Evolutionary conservation across 2,329 filamentous ascomycete species (phyloP), one percentile per base, ranked within the genome.

Genomic region (Sporothrix curviconia): DNA sequence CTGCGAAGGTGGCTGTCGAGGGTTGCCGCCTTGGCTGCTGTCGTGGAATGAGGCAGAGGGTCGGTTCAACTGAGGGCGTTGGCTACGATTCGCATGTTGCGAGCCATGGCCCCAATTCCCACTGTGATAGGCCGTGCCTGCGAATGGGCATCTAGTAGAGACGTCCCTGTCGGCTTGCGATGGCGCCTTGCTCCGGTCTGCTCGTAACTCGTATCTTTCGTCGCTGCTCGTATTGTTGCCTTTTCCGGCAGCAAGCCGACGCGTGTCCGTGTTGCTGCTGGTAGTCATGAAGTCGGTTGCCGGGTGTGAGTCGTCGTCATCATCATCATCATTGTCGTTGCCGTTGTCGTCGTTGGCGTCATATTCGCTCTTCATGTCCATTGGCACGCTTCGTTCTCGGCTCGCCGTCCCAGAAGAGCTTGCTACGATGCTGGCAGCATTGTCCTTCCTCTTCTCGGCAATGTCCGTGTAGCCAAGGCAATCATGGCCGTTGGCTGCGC

Each of bases 391-490:
- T 24, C 46, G 58, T 40, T 61, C 57, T 34, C 52, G 30, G 55
- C 53, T 51, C 36, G 61, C 36, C 64, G 63, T 6, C 57, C 43
- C 30, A 19, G 46, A 56, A 4, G 54, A 40, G 34, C 54, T 25
- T 7, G 57, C 7, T 15, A 11, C 32, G 25, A 14, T 44, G 46
- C 44, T 4, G 19, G 57, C 61, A 4, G 55, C 61, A 6, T 59
- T 55, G 4, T 71, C 67, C 57, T 67, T 72, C 63, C 76, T 77
- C 66, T 74, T 78, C 57, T 79, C 78, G 50, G 70, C 62, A 3
- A 74, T 66, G 59, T 85, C 84, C 17, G 76, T 79, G 66, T 89
- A 90, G 32, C 87, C 86, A 37, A 86, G 71, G 68, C 87, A 90
- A 15, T 74, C 72, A 66, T 90, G 86, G 9, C 84, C 83, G 66